Percentiles rank a stretch among this genome's conserved stretches.
Conservation (phyloP, 306 rosid species). For the Malus orientalis region DNA sequence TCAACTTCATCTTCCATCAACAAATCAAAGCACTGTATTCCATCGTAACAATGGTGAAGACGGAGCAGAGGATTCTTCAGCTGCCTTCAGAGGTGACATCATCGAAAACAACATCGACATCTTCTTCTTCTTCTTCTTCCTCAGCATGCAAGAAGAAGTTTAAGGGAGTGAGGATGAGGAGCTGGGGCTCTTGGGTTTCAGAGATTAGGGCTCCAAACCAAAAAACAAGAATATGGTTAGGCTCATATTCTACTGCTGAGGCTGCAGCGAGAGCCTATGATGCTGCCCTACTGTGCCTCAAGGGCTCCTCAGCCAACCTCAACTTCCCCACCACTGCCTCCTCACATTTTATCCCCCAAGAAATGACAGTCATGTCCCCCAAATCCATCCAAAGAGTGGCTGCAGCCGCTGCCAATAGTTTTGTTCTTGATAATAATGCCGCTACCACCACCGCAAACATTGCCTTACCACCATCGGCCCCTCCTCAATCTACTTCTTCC, state of each 20-base stretch:
- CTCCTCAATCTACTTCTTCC: constrained; percentile 41
- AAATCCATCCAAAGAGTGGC: constrained; percentile 84
- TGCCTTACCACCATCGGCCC: constrained; percentile 21
- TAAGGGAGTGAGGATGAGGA: constrained; percentile 98
- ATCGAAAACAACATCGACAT: neutral
- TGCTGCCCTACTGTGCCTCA: constrained; percentile 90
- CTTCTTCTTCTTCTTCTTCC: constrained; percentile 12
- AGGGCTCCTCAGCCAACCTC: constrained; percentile 78
- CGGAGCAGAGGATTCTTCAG: constrained; percentile 39
- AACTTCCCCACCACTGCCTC: constrained; percentile 54
- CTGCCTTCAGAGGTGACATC: constrained; percentile 11
- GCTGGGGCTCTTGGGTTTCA: constrained; percentile 98
- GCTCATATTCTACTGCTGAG: constrained; percentile 88
- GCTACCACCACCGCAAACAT: neutral
- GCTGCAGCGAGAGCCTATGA: constrained; percentile 99
- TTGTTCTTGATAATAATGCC: constrained; percentile 21
- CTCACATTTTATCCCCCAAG: constrained; percentile 32
- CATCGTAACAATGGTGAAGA: constrained; percentile 58
- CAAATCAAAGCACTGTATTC: neutral
- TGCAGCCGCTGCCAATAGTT: constrained; percentile 71
- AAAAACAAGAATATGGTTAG: constrained; percentile 94
- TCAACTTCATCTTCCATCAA: neutral
- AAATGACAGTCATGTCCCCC: constrained; percentile 53
- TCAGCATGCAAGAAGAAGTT: constrained; percentile 43
- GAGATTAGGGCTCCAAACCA: constrained; percentile 97